These are phyloP conservation scores for Kernera saxatilis DNA, from an alignment of 345 rosid genomes.

Conservation along the genomic window DNA sequence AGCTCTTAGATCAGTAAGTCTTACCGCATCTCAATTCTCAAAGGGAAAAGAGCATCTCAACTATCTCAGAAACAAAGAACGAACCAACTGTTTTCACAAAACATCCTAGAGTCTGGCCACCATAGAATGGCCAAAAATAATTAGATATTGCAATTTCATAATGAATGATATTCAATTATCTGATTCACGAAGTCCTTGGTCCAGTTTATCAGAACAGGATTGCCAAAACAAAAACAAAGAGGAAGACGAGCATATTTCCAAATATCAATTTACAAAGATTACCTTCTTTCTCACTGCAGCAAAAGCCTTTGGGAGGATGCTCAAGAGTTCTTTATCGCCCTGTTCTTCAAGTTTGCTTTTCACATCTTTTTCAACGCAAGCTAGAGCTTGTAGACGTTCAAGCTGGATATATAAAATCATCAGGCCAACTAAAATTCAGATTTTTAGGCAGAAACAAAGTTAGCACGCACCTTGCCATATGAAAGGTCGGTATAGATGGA, in stretches of 20 bases:
- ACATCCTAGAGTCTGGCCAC: neutral
- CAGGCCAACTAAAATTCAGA: neutral
- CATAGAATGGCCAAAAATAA: neutral
- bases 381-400: conserved; percentile 96
- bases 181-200: neutral
- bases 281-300: conserved; percentile 93
- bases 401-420: conserved; percentile 43
- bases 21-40: conserved; percentile 1
- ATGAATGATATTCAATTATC: neutral
- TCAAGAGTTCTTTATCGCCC: conserved; percentile 79
- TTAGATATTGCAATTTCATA: neutral
- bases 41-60: neutral
- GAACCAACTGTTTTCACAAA: neutral
- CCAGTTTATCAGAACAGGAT: neutral
- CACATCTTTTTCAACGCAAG: conserved; percentile 66
- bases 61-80: neutral
- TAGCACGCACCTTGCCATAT: conserved; percentile 67
- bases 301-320: conserved; percentile 66
- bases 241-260: neutral
- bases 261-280: neutral
- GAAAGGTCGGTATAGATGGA: conserved; percentile 79
- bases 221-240: conserved; percentile 11
- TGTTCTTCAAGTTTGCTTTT: conserved; percentile 66
- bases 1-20: neutral
- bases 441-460: conserved; percentile 11